Base-by-base conservation (phyloP, 768 basidiomycete genomes). In the Postia placenta region DNA sequence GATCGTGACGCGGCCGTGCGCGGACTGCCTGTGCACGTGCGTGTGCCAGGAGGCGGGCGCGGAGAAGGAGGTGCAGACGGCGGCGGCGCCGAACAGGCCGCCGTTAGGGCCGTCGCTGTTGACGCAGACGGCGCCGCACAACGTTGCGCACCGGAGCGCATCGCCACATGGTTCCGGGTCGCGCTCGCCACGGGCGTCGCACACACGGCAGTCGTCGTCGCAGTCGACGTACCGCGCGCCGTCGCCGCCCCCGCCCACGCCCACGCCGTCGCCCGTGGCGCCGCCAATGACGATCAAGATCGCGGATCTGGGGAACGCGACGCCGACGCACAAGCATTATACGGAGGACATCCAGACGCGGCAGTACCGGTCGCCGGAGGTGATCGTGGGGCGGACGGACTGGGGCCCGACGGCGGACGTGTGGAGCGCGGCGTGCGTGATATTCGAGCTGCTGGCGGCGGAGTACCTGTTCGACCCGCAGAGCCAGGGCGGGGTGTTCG, bases 321-420 rank as follows among this genome's bases (percentile, higher is more conserved):
- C 92, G 28, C 92, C 91, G 14, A 84, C 88, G n/a, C 84, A 72
- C 56, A 82, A 83, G 59, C 92, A 95, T 64, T 96, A 81, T 64
- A 95, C 92, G 7, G 92, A 94, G 60, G 92, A 93, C 62, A 95
- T 94, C 56, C 93, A 95, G 69, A 96, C 92, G n/a, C 80, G 92
- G 37, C 92, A 95, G 63, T 96, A 96, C 64, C 85, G 92, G 53
- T 80, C 88, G 23, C 92, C 92, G n/a, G 92, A 96, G 66, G 92
- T 91, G 47, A 92, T 96, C 57, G 70, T 94, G 15, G 92, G 93
- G 15, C 80, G 83, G 47, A 79, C 78, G 28, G 87, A 90, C 56
- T 96, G 92, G 92, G 89, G 84, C 56, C 73, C 80, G 30, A 80
- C 85, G 47, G 91, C 80, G 38, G 92, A 96, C 67, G 79, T 94